phyloP scores from a whole-genome alignment of 192 early-diverging fungal species.

The Backusella macrospora region DNA sequence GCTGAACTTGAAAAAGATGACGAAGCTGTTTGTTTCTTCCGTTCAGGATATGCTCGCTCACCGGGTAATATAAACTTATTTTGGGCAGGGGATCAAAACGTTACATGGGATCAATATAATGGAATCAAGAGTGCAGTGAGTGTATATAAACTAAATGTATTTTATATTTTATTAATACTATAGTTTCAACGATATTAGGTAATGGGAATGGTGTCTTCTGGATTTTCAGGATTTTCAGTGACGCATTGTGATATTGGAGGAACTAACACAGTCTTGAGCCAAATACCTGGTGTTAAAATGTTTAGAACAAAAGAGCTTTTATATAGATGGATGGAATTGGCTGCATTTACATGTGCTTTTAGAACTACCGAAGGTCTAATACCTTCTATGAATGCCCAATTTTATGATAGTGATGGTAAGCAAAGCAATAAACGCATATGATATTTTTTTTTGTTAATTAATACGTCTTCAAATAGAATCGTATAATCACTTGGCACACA shows the following conservation, averaged over 20 bases:
- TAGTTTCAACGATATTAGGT: conserved; percentile 26
- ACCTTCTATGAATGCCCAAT: conserved; percentile 44
- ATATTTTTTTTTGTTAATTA: not conserved
- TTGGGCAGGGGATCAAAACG: conserved; percentile 48
- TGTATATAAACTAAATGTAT: not conserved
- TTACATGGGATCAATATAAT: conserved; percentile 45
- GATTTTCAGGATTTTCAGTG: conserved; percentile 42
- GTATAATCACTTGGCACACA: conserved; percentile 34
- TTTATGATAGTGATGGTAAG: conserved; percentile 45
- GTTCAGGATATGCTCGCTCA: conserved; percentile 36
- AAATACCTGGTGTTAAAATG: conserved; percentile 34
- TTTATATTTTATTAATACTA: not conserved
- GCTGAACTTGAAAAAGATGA: conserved; percentile 33
- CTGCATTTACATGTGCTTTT: conserved; percentile 41
- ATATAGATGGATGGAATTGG: conserved; percentile 47
- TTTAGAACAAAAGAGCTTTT: conserved; percentile 37
- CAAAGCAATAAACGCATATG: too few species aligned
- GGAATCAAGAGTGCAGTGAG: conserved; percentile 49
- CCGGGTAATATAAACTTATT: conserved; percentile 42
- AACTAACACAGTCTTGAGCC: conserved; percentile 29
- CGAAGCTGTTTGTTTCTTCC: conserved; percentile 37
- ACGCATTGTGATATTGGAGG: conserved; percentile 46
- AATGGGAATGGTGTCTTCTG: conserved; percentile 41
- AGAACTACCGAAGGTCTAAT: conserved; percentile 35
- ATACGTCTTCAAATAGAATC: conserved; percentile 25